Evolutionary conservation across 2,329 filamentous ascomycete species (phyloP), one percentile per base, ranked within the genome.

Genomic region (Colletotrichum liaoningense): DNA sequence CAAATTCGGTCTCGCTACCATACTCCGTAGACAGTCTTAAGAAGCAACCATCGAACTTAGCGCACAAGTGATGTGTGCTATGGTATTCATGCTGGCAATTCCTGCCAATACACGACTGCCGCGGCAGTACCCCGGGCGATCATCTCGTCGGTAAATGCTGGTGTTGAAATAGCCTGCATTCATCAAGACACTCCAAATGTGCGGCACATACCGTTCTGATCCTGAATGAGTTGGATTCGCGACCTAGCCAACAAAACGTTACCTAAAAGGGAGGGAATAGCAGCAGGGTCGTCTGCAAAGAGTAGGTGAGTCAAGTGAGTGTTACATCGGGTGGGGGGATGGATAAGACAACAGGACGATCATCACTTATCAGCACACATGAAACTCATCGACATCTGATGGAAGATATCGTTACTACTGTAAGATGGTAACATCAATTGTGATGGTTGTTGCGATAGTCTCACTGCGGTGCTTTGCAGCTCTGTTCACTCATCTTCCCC

Each of bases 161-260:
- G 82, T 81, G 4, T 80, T 80, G 56, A 86, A 54, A 88, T 85
- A 46, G 84, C 83, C 35, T 84, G 84, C 0, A 84, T 77, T 76
- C 88, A 86, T 5, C 87, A 83, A 42, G 82, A 80, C 79, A 86
- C 84, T 66, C 91, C 79, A 92, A 92, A 16, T 89, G 81, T 0
- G 89, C 91, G 0, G 90, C 88, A 0, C 89, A 89, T 3, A 93
- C 89, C 2, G 91, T 90, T 9, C 91, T 84, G 6, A 88, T 89
- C n/a, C 91, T 85, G 9, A 93, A 89, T 1, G 87, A 85, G 74
- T 91, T 90, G 3, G 89, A 88, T 77, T 93, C 93, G 68, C 88
- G 83, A 2, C 83, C 85, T 75, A 83, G 84, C 84, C 85, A 87
- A 35, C 79, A 83, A 8, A 87, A 49, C 85, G 11, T 75, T 86